Evolutionary conservation across 805 yeast genomes (phyloP).

Genomic region (Tetrapisispora arboricola): DNA sequence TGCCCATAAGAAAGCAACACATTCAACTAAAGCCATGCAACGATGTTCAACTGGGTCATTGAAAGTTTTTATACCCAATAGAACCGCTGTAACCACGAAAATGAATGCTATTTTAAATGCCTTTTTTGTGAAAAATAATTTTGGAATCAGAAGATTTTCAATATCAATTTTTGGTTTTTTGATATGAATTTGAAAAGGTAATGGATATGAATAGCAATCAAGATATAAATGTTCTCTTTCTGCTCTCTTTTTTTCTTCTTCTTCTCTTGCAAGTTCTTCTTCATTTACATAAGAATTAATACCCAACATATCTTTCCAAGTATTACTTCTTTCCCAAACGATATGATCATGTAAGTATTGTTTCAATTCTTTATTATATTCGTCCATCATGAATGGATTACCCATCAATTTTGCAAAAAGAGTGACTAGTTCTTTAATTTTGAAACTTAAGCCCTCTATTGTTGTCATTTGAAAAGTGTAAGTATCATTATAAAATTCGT

Average conservation of each 20-base stretch:
- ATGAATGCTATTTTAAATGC: constrained; percentile 40
- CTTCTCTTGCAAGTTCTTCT: constrained; percentile 4
- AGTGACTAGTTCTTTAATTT: constrained; percentile 42
- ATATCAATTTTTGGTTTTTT: constrained; percentile 6
- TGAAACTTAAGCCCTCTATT: constrained; percentile 38
- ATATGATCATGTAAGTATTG: constrained; percentile 75
- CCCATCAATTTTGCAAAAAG: constrained; percentile 41
- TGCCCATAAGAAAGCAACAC: constrained; percentile 78
- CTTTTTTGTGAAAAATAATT: constrained; percentile 37
- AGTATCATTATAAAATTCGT: constrained; percentile 37
- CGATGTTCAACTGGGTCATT: constrained; percentile 51
- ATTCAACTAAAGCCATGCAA: constrained; percentile 55
- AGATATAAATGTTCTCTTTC: constrained; percentile 25
- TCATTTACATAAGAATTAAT: constrained; percentile 36
- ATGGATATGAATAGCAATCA: constrained; percentile 25
- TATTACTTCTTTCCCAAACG: constrained; percentile 93
- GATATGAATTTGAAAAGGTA: constrained; percentile 17
- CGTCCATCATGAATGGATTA: constrained; percentile 28
- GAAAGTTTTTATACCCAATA: constrained; percentile 50
- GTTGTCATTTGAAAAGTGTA: constrained; percentile 48
- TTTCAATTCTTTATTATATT: constrained; percentile 45
- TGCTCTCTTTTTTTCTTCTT: constrained; percentile 11
- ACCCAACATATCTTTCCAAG: constrained; percentile 91
- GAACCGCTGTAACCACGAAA: constrained; percentile 41
- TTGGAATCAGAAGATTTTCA: constrained; percentile 34